Evolutionary conservation across 208 protist species (phyloP), one percentile per base, ranked within the genome.

Genomic region (Leishmania major): DNA sequence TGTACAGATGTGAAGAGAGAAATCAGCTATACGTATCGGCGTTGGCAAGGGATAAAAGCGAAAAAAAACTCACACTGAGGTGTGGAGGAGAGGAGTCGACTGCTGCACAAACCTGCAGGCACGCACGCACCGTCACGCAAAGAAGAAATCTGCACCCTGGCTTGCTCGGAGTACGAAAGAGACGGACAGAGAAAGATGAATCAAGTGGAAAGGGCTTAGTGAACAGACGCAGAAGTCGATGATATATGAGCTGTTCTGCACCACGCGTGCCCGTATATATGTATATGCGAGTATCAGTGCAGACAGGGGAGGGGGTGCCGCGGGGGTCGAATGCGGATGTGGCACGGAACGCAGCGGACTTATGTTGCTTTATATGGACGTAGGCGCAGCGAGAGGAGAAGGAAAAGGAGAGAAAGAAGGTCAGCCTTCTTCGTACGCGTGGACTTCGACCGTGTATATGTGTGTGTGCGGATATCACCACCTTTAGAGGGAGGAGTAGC

Each of bases 391-490:
- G 66, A 72, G 66, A 45, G 64, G 28, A 5, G n/a, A 22, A 37
- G 66, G 45, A 47, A 47, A 28, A 31, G 40, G 7, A 47, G 40
- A 73, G 37, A 53, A 25, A 17, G 69, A 4, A 43, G 22, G 69
- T 73, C 19, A n/a, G 5, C 37, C 0, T 43, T 31, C 15, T 15
- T 47, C 19, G 31, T 47, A 13, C 37, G 17, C 57, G 40, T 19
- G 28, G 57, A 45, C 53, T 64, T 40, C 37, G 31, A 49, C 25
- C 59, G 76, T 79, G 45, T 80, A 47, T 35, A 25, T 79, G 77
- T 57, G 47, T 80, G 77, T 59, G 57, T 67, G 74, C 59, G 19
- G 25, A 43, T 55, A 47, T 77, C 40, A 8, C 22, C 28, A 19
- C 10, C 64, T 11, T 17, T 25, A 6, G 64, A 22, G 35, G 25